phyloP scores from a whole-genome alignment of 495 filamentous ascomycete genomes.

The Staphylotrichum tortipilum region DNA sequence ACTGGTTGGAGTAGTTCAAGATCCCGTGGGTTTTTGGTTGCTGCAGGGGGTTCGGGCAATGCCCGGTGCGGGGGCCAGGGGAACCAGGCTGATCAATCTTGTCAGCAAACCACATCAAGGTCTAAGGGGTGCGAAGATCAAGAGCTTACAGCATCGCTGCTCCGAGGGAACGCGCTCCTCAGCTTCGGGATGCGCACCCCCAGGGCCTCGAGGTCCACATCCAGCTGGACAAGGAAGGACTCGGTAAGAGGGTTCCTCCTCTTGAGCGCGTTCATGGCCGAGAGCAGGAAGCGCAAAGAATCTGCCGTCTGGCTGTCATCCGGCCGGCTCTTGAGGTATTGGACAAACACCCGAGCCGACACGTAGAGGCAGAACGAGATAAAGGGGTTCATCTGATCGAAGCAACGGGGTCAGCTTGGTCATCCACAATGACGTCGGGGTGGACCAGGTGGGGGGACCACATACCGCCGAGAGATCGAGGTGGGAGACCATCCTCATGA shows the following conservation, averaged over 20 bases:
- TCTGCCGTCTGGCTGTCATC: conserved; percentile 74
- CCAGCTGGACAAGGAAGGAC: conserved; percentile 88
- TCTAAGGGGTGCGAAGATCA: no score
- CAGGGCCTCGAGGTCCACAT: conserved; percentile 76
- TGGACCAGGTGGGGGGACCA: no score
- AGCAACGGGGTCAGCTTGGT: not conserved
- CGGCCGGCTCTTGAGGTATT: conserved; percentile 83
- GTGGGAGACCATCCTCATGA: conserved; percentile 93
- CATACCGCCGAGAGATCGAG: conserved; percentile 76
- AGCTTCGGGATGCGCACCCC: conserved; percentile 45
- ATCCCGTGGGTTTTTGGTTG: not conserved
- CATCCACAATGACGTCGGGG: no score
- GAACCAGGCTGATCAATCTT: conserved; percentile 6
- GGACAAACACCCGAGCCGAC: conserved; percentile 86
- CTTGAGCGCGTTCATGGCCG: conserved; percentile 82
- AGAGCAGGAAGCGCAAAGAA: conserved; percentile 80
- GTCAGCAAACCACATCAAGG: not conserved
- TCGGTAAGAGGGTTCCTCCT: conserved; percentile 85
- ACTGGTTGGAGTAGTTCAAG: conserved; percentile 25
- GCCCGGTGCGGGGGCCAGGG: not conserved
- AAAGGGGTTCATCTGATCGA: conserved; percentile 97
- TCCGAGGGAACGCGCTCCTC: conserved; percentile 41
- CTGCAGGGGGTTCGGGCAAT: not conserved
- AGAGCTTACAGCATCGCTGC: conserved; percentile 40
- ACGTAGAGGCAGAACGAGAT: conserved; percentile 95